Evolutionary conservation across 208 protist genomes (phyloP), one percentile per base, ranked within the genome.

Genomic region (Trypanosomatidae sp.): DNA sequence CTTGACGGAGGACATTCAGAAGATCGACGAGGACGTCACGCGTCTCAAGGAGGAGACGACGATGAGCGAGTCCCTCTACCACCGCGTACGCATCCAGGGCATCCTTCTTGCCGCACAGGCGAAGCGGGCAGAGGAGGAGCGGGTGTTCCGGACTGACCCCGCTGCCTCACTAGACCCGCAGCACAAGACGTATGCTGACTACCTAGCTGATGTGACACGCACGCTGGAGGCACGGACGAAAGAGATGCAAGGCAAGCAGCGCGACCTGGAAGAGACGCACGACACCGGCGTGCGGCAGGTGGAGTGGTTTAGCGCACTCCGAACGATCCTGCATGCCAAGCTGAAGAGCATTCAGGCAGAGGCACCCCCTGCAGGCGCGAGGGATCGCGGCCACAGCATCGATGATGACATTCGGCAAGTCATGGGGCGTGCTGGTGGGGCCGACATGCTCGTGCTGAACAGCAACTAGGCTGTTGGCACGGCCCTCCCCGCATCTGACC

Each of bases 1-100:
- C 55, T 78, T 96, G 30, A 94, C 88, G 79, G 89, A 95, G 79
- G 90, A 97, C 67, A 92, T 94, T 43, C 85, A 84, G 70, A 95
- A 95, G 74, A 76, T 96, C 25, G 87, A 96, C 64, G 88, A 88
- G 46, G 84, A 96, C 66, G 91, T 96, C 22, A 88, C 88, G 15
- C 64, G 77, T 28, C 82, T 93, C 30, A 85, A 91, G 76, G 86
- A 91, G n/a, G 91, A 95, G 62, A 82, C 81, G 59, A 79, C 73
- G 50, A 60, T 68, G 19, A 92, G 92, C 75, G 94, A 97, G 76
- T 90, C 91, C 47, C 81, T 97, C 50, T 97, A 91, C 76, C 94
- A 97, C 78, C 91, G 90, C 52, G 56, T 97, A 22, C 74, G 85
- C 41, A 79, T 76, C 28, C 92, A 97, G 78, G 62, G 68, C 44